Percentiles rank a stretch among this genome's conserved stretches.
Evolutionary conservation across 768 basidiomycete genomes (phyloP).

Genomic region (Fistulinella prunicolor): DNA sequence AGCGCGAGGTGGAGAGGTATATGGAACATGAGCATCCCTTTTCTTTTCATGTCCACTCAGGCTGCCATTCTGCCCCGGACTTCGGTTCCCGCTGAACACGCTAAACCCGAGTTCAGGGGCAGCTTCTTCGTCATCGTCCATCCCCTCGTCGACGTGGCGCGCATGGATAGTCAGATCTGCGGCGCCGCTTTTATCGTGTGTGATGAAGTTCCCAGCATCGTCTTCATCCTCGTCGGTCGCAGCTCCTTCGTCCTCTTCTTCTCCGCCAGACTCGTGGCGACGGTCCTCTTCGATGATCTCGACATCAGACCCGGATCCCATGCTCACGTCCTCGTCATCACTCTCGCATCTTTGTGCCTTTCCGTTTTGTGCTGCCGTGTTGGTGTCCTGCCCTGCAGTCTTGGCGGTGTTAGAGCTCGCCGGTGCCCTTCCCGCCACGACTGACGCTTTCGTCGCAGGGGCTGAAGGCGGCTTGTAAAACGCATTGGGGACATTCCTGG

Average conservation of each 20-base stretch:
- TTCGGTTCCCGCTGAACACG: slow-evolving; percentile 16
- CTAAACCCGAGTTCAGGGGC: slow-evolving; percentile 18
- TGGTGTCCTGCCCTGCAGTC: not conserved
- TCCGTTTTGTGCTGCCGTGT: slow-evolving; percentile 4
- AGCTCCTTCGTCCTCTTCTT: slow-evolving; percentile 4
- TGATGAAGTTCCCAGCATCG: slow-evolving; percentile 17
- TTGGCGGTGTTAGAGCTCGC: not conserved
- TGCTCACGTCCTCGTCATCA: slow-evolving; percentile 19
- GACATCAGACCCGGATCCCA: slow-evolving; percentile 18
- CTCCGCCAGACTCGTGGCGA: not conserved
- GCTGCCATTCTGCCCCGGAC: not conserved
- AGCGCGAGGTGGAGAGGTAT: slow-evolving; percentile 8
- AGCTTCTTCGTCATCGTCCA: slow-evolving; percentile 4
- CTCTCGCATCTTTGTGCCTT: not conserved
- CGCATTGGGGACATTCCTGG: slow-evolving; percentile 57
- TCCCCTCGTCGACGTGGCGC: slow-evolving; percentile 8
- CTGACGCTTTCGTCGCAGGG: not conserved
- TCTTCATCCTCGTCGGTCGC: slow-evolving; percentile 13
- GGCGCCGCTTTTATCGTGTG: slow-evolving; percentile 13
- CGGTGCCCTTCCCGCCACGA: slow-evolving; percentile 3
- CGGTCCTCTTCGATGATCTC: slow-evolving; percentile 11
- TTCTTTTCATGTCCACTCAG: not conserved
- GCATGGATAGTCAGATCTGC: slow-evolving; percentile 19
- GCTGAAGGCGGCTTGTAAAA: slow-evolving; percentile 57
- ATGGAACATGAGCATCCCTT: not conserved